Evolutionary conservation across 371 early-diverging fungal genomes (phyloP).

Genomic region (Mortierella sp.): DNA sequence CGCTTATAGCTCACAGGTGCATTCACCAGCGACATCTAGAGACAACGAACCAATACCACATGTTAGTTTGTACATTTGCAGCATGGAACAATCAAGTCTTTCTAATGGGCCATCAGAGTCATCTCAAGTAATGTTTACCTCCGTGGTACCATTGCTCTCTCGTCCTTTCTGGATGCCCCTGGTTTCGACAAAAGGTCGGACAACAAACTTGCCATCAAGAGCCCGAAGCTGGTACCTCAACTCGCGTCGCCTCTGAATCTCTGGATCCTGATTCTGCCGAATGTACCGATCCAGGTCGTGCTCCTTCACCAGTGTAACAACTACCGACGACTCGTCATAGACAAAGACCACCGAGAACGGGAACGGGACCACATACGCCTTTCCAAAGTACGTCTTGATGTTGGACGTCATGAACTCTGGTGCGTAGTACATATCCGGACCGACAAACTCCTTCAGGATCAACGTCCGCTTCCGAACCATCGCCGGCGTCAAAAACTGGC

Average conservation of each 20-base stretch:
- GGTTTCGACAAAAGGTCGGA: conserved; percentile 61
- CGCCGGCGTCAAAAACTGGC: conserved; percentile 46
- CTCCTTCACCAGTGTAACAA: conserved; percentile 62
- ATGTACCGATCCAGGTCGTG: conserved; percentile 63
- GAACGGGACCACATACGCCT: conserved; percentile 68
- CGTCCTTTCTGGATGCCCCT: conserved; percentile 33
- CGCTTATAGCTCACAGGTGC: conserved; percentile 62
- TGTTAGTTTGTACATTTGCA: not conserved
- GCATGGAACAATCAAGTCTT: not conserved
- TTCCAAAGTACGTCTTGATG: conserved; percentile 70
- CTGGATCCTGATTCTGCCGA: conserved; percentile 62
- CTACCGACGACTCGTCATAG: conserved; percentile 70
- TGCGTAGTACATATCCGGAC: conserved; percentile 75
- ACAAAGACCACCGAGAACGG: conserved; percentile 73
- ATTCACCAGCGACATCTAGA: conserved; percentile 52
- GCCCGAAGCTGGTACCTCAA: conserved; percentile 65
- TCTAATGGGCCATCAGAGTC: too few species aligned
- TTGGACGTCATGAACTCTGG: conserved; percentile 60
- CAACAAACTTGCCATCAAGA: conserved; percentile 65
- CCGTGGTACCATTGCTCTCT: conserved; percentile 56
- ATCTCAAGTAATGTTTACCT: conserved; percentile 20
- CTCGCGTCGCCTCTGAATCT: conserved; percentile 60
- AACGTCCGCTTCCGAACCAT: conserved; percentile 45
- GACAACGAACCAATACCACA: not conserved
- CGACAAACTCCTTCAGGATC: conserved; percentile 61